Conservation (phyloP, 2,329 filamentous ascomycete genomes). For the Aspergillus spinulosporus region DNA sequence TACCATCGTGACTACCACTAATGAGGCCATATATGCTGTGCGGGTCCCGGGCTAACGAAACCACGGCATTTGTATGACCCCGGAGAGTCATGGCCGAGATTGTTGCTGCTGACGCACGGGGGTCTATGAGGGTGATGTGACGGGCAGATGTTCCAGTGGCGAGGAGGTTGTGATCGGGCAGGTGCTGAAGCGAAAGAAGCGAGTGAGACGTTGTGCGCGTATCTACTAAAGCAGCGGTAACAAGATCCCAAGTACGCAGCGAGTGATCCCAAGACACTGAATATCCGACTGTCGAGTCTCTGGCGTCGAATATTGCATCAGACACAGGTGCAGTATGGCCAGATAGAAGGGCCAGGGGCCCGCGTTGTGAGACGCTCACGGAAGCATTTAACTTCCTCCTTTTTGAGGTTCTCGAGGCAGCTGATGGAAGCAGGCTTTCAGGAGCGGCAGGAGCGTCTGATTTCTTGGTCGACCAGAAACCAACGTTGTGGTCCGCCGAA, state of each 20-base stretch:
- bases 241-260: constrained; percentile 85
- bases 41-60: constrained; percentile 59
- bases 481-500: constrained; percentile 77
- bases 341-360: constrained; percentile 71
- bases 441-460: constrained; percentile 73
- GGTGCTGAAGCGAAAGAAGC: constrained; percentile 73
- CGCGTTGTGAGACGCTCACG: constrained; percentile 66
- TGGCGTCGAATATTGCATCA: constrained; percentile 78
- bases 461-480: constrained; percentile 85
- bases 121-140: constrained; percentile 91
- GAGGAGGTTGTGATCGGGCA: constrained; percentile 65
- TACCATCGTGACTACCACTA: constrained; percentile 88
- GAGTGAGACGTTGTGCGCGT: constrained; percentile 81
- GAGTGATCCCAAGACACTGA: constrained; percentile 89
- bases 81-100: constrained; percentile 87
- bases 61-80: constrained; percentile 76
- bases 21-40: constrained; percentile 79
- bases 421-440: constrained; percentile 65
- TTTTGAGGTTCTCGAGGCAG: constrained; percentile 66
- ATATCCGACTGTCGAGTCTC: constrained; percentile 86
- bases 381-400: constrained; percentile 69
- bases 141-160: constrained; percentile 79
- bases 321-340: constrained; percentile 74
- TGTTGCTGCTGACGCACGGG: constrained; percentile 71
- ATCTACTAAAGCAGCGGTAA: constrained; percentile 75